phyloP scores from a whole-genome alignment of 2,329 filamentous ascomycete genomes.

The Phaeosphaeriaceae sp. region DNA sequence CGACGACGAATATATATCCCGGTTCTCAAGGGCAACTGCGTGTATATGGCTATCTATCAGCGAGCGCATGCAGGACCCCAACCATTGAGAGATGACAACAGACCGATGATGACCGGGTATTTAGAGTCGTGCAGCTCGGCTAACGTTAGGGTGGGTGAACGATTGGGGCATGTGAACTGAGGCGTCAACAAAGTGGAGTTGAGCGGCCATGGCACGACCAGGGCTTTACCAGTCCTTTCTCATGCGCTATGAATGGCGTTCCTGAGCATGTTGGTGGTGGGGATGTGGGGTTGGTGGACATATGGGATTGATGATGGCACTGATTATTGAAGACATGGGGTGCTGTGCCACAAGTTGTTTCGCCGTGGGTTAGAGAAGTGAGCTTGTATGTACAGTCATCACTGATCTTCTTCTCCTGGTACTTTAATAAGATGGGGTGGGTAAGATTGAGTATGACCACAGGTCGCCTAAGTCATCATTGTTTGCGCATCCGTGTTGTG shows the following conservation, averaged over 20 bases:
- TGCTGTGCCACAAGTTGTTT: no score
- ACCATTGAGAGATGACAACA: not conserved
- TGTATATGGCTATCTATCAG: not conserved
- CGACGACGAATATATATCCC: conserved; percentile 2
- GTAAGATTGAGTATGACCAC: no score
- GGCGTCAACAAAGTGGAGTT: not conserved
- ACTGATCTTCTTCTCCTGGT: no score
- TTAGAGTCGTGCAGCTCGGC: not conserved
- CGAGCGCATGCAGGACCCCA: not conserved
- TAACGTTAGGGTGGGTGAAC: not conserved
- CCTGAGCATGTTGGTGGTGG: not conserved
- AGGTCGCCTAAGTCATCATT: no score
- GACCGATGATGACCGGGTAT: conserved; percentile 6
- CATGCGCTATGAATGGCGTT: not conserved
- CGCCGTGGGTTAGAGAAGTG: no score
- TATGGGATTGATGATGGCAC: not conserved
- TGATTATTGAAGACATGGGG: no score
- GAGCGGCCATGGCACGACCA: not conserved
- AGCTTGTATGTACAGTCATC: no score
- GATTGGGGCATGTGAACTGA: not conserved
- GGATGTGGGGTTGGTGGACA: not conserved
- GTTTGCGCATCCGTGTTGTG: no score
- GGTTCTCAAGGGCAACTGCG: not conserved
- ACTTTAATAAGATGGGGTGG: no score
- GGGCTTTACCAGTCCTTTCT: not conserved